Percentiles rank a stretch among this genome's conserved stretches.
These are phyloP conservation scores for Periconia digitata DNA, from an alignment of 2,329 filamentous ascomycete species.

Conservation along the genomic window DNA sequence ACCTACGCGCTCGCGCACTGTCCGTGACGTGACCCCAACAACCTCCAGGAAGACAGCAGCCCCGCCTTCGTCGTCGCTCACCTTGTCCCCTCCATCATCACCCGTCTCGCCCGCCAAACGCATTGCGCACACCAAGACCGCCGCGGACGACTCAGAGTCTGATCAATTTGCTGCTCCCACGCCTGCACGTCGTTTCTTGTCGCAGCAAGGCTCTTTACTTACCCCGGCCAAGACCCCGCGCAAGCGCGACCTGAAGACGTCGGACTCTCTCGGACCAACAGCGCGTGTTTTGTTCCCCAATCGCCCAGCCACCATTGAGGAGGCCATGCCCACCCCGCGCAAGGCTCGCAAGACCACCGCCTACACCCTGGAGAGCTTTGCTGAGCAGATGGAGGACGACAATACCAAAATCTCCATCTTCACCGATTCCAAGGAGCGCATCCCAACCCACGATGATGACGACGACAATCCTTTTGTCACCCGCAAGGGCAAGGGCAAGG, in stretches of 20 bases:
- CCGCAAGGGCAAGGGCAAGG: constrained; percentile 46
- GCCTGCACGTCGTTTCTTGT: constrained; percentile 26
- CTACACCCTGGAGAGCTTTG: constrained; percentile 41
- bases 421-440: constrained; percentile 74
- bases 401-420: constrained; percentile 68
- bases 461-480: constrained; percentile 73
- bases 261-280: constrained; percentile 48
- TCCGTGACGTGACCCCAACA: constrained; percentile 34
- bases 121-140: constrained; percentile 7
- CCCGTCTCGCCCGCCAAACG: constrained; percentile 38
- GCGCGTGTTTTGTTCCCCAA: constrained; percentile 61
- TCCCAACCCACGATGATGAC: constrained; percentile 68
- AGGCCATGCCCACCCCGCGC: constrained; percentile 61
- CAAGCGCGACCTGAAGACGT: constrained; percentile 54
- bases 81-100: constrained; percentile 47
- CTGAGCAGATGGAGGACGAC: constrained; percentile 57
- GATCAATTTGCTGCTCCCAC: constrained; percentile 27
- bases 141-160: constrained; percentile 35
- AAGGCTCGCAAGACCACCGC: constrained; percentile 58
- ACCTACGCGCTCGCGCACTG: constrained; percentile 21
- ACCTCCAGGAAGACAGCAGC: constrained; percentile 24
- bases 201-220: constrained; percentile 62
- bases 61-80: constrained; percentile 50
- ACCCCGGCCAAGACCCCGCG: constrained; percentile 78
- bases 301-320: constrained; percentile 62